Evolutionary conservation across 176 grass and related monocot species (phyloP), one percentile per base, ranked within the genome.

Genomic region (Metroxylon sagu): DNA sequence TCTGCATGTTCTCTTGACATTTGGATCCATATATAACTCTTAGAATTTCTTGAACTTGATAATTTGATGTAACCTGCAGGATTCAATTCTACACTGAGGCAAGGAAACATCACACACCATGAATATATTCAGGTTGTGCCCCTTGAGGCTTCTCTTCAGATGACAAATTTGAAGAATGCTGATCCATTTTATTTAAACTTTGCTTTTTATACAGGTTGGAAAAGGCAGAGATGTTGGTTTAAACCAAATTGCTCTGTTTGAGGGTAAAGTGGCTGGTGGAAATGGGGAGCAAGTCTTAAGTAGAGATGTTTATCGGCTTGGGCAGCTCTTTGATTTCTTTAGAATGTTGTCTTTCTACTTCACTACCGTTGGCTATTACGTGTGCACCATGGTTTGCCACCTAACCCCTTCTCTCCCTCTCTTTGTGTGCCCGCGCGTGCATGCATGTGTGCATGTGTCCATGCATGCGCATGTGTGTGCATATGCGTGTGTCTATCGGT

Each of bases 301-400:
- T 52, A 78, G 91, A 79, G 91, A 96, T 72, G 80, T 96, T 12
- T 90, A 90, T 72, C 80, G 91, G 10, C 71, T 96, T 26, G 91
- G 91, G 59, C 91, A 96, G 70, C 70, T 96, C 57, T 96, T 96
- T 85, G 91, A 96, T 43, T 96, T 96, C 78, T 96, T 96, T 69
- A 71, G 91, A 68, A 90, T 96, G 91, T 65, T 96, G 63, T 89
- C 91, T 10, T 96, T 96, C 76, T 96, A 79, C 68, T 85, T 90
- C 86, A 96, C 86, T 27, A 96, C 86, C 8, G 91, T 96, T 75
- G 91, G 91, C 29, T 96, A 66, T 65, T 96, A 96, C 53, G 83
- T 96, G 52, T 96, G 91, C 78, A 96, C 91, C 26, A 96, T 96
- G 91, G 91, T 95, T 52, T 27, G 18, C 18, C 59, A 31, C 51